Evolutionary conservation across 1,139 yeast genomes (phyloP).

Genomic region (Citeromyces hawaiiensis): DNA sequence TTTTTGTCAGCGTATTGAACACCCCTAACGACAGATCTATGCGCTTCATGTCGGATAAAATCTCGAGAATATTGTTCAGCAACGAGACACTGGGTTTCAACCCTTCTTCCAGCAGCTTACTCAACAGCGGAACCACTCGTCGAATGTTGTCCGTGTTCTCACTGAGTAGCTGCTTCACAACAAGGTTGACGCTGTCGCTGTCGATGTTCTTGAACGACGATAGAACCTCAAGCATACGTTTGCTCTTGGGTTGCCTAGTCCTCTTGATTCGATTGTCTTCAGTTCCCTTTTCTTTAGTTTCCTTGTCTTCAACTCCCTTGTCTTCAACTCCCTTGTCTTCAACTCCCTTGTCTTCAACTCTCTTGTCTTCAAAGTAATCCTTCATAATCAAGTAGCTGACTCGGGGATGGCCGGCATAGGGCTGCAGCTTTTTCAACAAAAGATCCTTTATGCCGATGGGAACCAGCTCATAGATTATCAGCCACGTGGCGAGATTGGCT

Average conservation of each 20-base stretch:
- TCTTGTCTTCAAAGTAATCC: background rate
- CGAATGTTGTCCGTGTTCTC: background rate
- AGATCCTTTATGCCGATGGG: background rate
- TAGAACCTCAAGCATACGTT: background rate
- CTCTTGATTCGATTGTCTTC: no score
- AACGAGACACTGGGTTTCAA: slow-evolving; percentile 9
- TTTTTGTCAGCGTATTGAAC: slow-evolving; percentile 2
- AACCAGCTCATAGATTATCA: slow-evolving; percentile 1
- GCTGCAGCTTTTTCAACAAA: slow-evolving; percentile 1
- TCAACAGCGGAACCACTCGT: background rate
- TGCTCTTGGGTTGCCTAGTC: background rate
- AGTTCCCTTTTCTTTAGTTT: no score
- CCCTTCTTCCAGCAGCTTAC: slow-evolving; percentile 2
- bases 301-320: no score
- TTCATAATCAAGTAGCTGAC: background rate
- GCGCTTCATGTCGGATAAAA: background rate
- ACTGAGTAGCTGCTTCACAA: background rate
- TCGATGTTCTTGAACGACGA: background rate
- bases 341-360: background rate
- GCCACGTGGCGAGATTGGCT: slow-evolving; percentile 3
- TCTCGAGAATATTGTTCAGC: slow-evolving; percentile 8
- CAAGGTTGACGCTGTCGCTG: background rate
- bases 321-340: no score
- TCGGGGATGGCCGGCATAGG: background rate
- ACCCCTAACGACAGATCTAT: slow-evolving; percentile 4